These are phyloP conservation scores for Limnomonas spitsbergensis DNA, from an alignment of 139 green algal species.

Conservation along the genomic window DNA sequence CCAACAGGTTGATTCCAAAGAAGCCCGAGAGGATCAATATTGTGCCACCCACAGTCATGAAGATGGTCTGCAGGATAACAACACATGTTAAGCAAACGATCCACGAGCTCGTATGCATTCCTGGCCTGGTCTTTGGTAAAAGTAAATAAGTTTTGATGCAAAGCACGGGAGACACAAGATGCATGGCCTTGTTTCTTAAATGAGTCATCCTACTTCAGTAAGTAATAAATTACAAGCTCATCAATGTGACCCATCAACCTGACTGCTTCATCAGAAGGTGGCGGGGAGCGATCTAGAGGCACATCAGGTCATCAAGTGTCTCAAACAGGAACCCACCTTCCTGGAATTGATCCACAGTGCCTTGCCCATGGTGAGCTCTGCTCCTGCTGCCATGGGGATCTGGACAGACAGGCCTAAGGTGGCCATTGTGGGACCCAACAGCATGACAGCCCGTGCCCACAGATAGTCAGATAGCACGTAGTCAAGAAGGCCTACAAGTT, in stretches of 20 bases:
- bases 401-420: slow-evolving; percentile 85
- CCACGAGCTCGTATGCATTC: no score
- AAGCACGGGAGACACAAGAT: no score
- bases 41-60: slow-evolving; percentile 60
- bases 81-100: not conserved
- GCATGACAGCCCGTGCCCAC: slow-evolving; percentile 89
- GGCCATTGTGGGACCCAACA: slow-evolving; percentile 85
- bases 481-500: slow-evolving; percentile 78
- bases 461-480: slow-evolving; percentile 95
- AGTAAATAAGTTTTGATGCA: no score
- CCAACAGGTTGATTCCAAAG: slow-evolving; percentile 29
- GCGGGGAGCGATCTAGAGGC: no score
- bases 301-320: no score
- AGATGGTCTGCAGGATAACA: slow-evolving; percentile 9
- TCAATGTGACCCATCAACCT: no score
- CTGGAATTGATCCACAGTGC: slow-evolving; percentile 48
- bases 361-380: slow-evolving; percentile 35
- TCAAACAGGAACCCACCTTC: not conserved
- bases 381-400: slow-evolving; percentile 65
- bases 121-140: no score
- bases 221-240: not conserved
- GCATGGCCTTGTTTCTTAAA: no score
- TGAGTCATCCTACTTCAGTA: not conserved
- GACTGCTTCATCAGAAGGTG: no score
- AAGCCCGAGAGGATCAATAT: slow-evolving; percentile 69